Evolutionary conservation across 164 flowering plant species (phyloP).

Genomic region (Taxillus chinensis): DNA sequence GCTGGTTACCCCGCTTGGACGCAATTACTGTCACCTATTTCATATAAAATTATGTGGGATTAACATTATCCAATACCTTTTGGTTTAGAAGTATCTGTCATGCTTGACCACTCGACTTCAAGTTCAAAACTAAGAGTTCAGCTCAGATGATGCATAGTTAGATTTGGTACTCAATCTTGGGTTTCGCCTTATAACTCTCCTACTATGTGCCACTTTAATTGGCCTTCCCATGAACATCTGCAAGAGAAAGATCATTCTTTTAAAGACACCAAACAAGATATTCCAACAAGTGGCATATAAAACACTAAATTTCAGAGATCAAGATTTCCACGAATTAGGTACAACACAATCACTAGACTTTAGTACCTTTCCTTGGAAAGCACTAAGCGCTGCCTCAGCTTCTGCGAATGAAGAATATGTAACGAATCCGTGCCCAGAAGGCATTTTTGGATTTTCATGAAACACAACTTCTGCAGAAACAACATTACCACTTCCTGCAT

Average conservation of each 20-base stretch:
- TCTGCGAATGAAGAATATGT: constrained; percentile 48
- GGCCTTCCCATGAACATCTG: constrained; percentile 67
- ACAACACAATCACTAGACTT: constrained; percentile 1
- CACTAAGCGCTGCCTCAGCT: constrained; percentile 55
- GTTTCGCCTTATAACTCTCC: constrained; percentile 26
- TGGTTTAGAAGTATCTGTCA: constrained; percentile 9
- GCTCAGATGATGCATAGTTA: constrained; percentile 20
- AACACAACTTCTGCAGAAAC: constrained; percentile 56
- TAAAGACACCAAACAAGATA: background rate
- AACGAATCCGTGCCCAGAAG: constrained; percentile 83
- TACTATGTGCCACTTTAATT: constrained; percentile 46
- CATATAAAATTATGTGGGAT: no score
- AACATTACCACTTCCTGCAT: constrained; percentile 24
- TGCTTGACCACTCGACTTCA: constrained; percentile 12
- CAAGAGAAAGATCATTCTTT: background rate
- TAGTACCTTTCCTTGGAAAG: constrained; percentile 68
- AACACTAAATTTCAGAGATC: background rate
- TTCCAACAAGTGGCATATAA: background rate
- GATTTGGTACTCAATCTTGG: constrained; percentile 19
- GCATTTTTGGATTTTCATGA: constrained; percentile 46
- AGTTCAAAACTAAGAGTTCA: background rate
- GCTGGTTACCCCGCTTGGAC: no score
- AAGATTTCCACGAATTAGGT: background rate
- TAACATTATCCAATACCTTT: background rate
- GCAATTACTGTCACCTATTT: no score